Conservation (phyloP, 2,329 filamentous ascomycete genomes). For the Aspergillus melleus region DNA sequence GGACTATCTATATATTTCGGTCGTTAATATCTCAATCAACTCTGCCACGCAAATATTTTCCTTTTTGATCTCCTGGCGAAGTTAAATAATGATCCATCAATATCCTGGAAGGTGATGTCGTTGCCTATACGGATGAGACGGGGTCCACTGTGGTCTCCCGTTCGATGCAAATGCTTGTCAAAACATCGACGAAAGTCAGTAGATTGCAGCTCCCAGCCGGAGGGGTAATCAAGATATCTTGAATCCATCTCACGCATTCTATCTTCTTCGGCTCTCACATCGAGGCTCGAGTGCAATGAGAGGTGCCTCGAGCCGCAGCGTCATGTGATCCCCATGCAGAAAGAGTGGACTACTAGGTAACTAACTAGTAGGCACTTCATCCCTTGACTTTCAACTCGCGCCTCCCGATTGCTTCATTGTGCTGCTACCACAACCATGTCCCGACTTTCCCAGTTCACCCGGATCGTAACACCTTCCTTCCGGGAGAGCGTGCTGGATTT, state of each 20-base stretch:
- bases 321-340: not conserved
- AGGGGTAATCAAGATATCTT: not conserved
- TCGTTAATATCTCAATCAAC: too few relatives aligned
- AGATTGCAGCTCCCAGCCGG: too few relatives aligned
- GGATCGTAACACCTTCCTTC: not conserved
- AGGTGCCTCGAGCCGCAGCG: not conserved
- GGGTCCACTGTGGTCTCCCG: not conserved
- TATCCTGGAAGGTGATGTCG: not conserved
- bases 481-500: constrained; percentile 6
- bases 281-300: too few relatives aligned
- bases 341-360: not conserved
- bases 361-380: not conserved
- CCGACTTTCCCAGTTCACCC: not conserved
- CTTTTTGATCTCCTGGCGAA: too few relatives aligned
- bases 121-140: not conserved
- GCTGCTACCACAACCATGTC: not conserved
- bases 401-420: not conserved
- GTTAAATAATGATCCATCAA: not conserved
- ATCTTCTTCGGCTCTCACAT: too few relatives aligned
- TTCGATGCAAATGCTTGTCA: not conserved
- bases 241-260: not conserved
- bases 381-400: not conserved
- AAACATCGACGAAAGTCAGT: too few relatives aligned
- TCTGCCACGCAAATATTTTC: too few relatives aligned
- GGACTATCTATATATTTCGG: too few relatives aligned